Percentiles rank a stretch among this genome's conserved stretches.
Evolutionary conservation across 2,329 filamentous ascomycete species (phyloP).

Genomic region (Pseudocercospora cruenta): DNA sequence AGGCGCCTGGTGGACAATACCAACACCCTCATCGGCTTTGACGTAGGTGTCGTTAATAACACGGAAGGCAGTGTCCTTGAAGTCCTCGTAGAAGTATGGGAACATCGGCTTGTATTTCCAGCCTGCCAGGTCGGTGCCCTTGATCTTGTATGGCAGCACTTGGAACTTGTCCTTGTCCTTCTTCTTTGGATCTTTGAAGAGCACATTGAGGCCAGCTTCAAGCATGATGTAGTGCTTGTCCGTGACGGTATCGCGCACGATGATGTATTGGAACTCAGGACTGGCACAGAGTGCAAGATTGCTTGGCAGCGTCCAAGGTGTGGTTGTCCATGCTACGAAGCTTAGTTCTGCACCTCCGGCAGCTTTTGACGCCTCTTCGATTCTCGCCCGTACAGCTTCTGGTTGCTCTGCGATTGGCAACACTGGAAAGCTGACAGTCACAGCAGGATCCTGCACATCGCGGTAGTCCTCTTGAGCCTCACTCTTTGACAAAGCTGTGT

Average conservation of each 20-base stretch:
- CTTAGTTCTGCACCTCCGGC: slow-evolving; percentile 61
- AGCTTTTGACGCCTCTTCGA: slow-evolving; percentile 37
- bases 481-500: slow-evolving; percentile 88
- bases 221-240: slow-evolving; percentile 84
- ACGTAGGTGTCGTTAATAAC: slow-evolving; percentile 86
- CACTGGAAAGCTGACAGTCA: slow-evolving; percentile 86
- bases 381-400: slow-evolving; percentile 32
- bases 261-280: slow-evolving; percentile 83
- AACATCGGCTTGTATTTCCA: slow-evolving; percentile 91
- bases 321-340: slow-evolving; percentile 87
- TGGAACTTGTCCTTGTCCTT: slow-evolving; percentile 94
- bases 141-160: slow-evolving; percentile 71
- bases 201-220: slow-evolving; percentile 75
- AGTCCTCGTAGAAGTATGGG: slow-evolving; percentile 85
- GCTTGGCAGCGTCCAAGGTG: slow-evolving; percentile 83
- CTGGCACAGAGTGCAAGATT: slow-evolving; percentile 77
- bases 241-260: slow-evolving; percentile 80
- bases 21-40: slow-evolving; percentile 85
- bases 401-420: slow-evolving; percentile 45
- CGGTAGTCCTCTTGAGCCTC: slow-evolving; percentile 95
- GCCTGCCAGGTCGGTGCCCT: slow-evolving; percentile 81
- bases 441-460: slow-evolving; percentile 85
- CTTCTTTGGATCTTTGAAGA: slow-evolving; percentile 96
- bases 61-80: slow-evolving; percentile 80
- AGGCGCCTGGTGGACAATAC: slow-evolving; percentile 90